Percentiles rank a stretch among this genome's conserved stretches.
Evolutionary conservation across 257 asterid species (phyloP).

Genomic region (Solanum pinnatisectum): DNA sequence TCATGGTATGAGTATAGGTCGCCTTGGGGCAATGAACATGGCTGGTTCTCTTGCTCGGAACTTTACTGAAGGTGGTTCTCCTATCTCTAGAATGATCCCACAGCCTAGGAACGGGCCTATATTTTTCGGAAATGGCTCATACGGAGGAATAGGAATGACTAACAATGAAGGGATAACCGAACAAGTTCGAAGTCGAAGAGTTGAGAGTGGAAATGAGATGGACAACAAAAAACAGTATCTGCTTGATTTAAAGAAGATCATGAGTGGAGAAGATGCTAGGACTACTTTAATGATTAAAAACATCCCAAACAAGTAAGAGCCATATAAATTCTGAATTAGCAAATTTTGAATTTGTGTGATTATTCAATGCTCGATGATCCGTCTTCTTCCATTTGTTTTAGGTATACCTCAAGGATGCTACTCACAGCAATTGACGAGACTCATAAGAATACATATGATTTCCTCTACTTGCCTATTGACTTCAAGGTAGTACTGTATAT

Average conservation of each 20-base stretch:
- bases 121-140: slow-evolving; percentile 65
- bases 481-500: slow-evolving; percentile 57
- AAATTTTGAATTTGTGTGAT: neutral
- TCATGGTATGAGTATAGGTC: slow-evolving; percentile 33
- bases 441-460: slow-evolving; percentile 86
- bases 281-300: slow-evolving; percentile 93
- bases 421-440: slow-evolving; percentile 84
- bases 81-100: slow-evolving; percentile 56
- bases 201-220: slow-evolving; percentile 54
- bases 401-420: slow-evolving; percentile 98
- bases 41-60: slow-evolving; percentile 60
- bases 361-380: neutral
- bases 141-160: slow-evolving; percentile 43
- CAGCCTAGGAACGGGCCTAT: slow-evolving; percentile 54
- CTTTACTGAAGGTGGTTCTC: slow-evolving; percentile 50
- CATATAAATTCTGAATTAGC: neutral
- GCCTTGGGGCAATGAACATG: slow-evolving; percentile 45
- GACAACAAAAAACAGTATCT: slow-evolving; percentile 78
- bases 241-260: slow-evolving; percentile 80
- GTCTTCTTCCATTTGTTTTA: slow-evolving; percentile 9
- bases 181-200: slow-evolving; percentile 63
- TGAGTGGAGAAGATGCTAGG: slow-evolving; percentile 70
- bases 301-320: slow-evolving; percentile 92
- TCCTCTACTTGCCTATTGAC: slow-evolving; percentile 91
- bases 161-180: slow-evolving; percentile 45